Percentiles rank a stretch among this genome's conserved stretches.
Evolutionary conservation across 148 eudicot species (phyloP).

Genomic region (Rhododendron molle): DNA sequence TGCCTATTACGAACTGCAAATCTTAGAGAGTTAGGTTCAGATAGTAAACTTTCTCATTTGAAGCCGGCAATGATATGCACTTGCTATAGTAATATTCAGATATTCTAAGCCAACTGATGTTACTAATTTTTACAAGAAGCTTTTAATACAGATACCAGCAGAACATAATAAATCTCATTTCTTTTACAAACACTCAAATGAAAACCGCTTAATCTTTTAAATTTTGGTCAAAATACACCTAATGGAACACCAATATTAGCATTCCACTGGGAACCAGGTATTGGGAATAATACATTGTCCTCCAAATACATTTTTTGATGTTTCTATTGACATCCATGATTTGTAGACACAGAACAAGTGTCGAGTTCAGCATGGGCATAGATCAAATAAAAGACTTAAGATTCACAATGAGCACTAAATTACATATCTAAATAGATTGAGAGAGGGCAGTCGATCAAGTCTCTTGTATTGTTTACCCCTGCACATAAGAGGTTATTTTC

Average conservation of each 20-base stretch:
- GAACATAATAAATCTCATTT: background rate
- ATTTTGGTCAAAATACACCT: background rate
- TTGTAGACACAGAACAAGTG: background rate
- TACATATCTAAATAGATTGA: background rate
- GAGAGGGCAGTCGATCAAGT: background rate
- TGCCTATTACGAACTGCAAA: background rate
- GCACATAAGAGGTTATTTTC: background rate
- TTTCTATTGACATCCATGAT: background rate
- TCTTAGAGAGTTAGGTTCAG: background rate
- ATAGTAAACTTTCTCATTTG: background rate
- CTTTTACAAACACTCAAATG: background rate
- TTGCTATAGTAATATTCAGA: background rate
- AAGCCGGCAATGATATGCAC: background rate
- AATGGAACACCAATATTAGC: background rate
- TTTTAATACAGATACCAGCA: background rate
- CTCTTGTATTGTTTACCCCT: background rate
- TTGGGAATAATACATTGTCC: background rate
- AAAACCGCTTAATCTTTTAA: background rate
- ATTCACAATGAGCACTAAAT: background rate
- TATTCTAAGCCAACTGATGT: background rate
- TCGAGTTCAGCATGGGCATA: background rate
- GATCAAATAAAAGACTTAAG: background rate
- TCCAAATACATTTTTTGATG: background rate
- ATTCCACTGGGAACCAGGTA: background rate
- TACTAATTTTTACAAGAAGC: background rate